Base-by-base conservation (phyloP, 371 early-diverging fungal genomes). In the Mycotypha africana region DNA sequence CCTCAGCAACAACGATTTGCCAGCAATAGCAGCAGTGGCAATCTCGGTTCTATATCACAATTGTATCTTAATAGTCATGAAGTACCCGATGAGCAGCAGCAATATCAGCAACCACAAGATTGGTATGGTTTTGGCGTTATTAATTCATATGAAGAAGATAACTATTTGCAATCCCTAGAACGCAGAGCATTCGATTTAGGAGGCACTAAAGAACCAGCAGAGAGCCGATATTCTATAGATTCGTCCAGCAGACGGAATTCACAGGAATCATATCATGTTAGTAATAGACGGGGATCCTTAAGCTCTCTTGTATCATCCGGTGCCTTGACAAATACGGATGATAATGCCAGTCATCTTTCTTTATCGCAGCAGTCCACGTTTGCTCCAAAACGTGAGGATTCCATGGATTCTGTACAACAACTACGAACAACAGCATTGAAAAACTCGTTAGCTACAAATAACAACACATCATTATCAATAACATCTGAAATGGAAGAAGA, bases 161-260 rank as follows among this genome's bases (percentile, higher is more conserved):
- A 59, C 22, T 72, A 72, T 38, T 49, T 72, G 20, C 31, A 53
- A 11, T 72, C 73, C 2, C 44, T 72, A 12, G 73, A 72, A 34
- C 56, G 66, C 38, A 38, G 69, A 50, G 68, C 68, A 2, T 67
- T 52, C 36, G 54, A 56, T 21, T 45, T 53, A 46, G 53, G 30
- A 35, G 26, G 21, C 37, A 34, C 28, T 31, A 42, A 26, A 24
- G 38, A 42, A 24, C 52, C 24, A 21, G 49, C 38, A 11, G 24
- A 17, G 26, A 47, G 33, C 11, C 39, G 28, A 35, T 42, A 30
- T 22, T 39, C 53, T 1, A 22, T 41, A 46, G 52, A 52, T 6
- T 15, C 16, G 3, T n/a, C 30, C 36, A 22, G 22, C 33, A 24
- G 31, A 43, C 20, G 34, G 23, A n/a, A n/a, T n/a, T n/a, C n/a